Base-by-base conservation (phyloP, 805 yeast species). In the Metschnikowia kofuensis region DNA sequence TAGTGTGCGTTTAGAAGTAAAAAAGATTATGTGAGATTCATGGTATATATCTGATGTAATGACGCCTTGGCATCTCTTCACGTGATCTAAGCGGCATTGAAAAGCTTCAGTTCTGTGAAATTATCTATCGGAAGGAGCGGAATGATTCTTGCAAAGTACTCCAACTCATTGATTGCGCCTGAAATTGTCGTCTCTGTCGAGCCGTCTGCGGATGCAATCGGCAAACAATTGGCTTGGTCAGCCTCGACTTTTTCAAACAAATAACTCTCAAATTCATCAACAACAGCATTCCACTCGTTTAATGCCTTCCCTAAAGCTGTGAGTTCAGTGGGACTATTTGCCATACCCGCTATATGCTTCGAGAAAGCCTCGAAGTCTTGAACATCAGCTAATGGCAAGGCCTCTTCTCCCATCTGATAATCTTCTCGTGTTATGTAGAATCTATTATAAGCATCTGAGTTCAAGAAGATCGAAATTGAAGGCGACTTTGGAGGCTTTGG, bases 211-310 rank as follows among this genome's bases (percentile, higher is more conserved):
- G 42, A 38, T 13, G 44, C 16, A 13, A 45, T 40, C 7, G 55
- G 56, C 27, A 52, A 31, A 31, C 35, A 42, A 39, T 50, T 47
- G 28, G 52, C 50, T 44, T 50, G 58, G 47, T 55, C 58, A 2
- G 56, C 49, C 43, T 57, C 60, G 29, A 57, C 65, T 42, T 66
- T 61, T 7, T 56, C 57, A 45, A 58, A 59, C 50, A 76, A 60
- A 50, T 69, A 78, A 6, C 51, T 45, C 53, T 75, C 79, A 58
- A 77, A 77, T 55, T 78, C 83, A 12, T 70, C 68, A 21, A 79
- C 76, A 38, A 70, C 62, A 4, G 49, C 31, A 48, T 76, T 74
- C 76, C 83, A 78, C 55, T 81, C 87, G 55, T 75, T 77, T 44
- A 82, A 56, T 8, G 79, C 68, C 47, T 74, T 73, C 10, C 83